phyloP scores from a whole-genome alignment of 1,284 basidiomycete genomes.

The Nidula niveotomentosa region DNA sequence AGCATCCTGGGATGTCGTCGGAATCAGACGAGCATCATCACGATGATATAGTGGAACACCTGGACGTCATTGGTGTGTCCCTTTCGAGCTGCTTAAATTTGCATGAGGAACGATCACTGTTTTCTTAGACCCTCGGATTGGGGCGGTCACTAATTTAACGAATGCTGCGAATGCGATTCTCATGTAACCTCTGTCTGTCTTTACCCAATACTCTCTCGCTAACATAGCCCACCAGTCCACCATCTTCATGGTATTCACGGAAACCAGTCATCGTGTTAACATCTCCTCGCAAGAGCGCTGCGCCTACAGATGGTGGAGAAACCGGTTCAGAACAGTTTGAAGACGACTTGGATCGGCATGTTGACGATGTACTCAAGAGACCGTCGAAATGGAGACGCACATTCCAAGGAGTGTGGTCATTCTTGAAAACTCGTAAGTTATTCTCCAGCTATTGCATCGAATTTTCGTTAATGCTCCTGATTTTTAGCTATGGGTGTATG shows the following conservation, averaged over 20 bases:
- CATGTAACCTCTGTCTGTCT: constrained; percentile 35
- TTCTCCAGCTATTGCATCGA: not conserved
- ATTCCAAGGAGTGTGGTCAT: constrained; percentile 78
- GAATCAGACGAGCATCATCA: constrained; percentile 47
- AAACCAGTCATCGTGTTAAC: constrained; percentile 68
- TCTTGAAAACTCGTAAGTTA: constrained; percentile 75
- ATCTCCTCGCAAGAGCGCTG: constrained; percentile 18
- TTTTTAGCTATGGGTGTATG: constrained; percentile 56
- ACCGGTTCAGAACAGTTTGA: constrained; percentile 31
- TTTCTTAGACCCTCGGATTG: constrained; percentile 67
- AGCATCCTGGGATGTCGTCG: constrained; percentile 8
- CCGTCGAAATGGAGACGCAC: constrained; percentile 63
- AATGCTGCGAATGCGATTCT: constrained; percentile 81
- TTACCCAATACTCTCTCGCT: constrained; percentile 2
- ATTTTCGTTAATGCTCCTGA: constrained; percentile 2
- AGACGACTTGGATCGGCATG: constrained; percentile 75
- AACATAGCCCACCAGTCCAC: constrained; percentile 46
- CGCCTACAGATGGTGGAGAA: constrained; percentile 28
- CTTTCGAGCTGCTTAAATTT: too few relatives aligned
- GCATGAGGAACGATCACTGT: not conserved
- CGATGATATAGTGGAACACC: constrained; percentile 73
- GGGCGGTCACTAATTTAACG: constrained; percentile 67
- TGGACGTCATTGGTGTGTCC: constrained; percentile 71
- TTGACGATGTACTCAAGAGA: constrained; percentile 74
- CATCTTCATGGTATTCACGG: constrained; percentile 65